Conservation (phyloP, 768 basidiomycete genomes). For the Lactarius pseudohatsudake region DNA sequence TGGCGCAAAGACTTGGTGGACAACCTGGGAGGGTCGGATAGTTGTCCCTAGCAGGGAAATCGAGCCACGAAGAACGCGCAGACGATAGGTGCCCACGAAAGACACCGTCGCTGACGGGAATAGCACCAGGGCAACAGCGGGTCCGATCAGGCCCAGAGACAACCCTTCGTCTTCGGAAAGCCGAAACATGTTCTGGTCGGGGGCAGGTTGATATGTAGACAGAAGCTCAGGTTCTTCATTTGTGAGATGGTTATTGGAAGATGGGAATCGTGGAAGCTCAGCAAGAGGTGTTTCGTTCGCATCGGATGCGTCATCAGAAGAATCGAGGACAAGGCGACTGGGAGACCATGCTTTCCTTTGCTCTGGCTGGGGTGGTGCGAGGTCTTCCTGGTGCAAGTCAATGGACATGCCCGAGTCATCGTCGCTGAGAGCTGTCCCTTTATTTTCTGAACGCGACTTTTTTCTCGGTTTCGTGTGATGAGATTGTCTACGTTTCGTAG, state of each 20-base stretch:
- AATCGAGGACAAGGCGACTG: constrained; percentile 41
- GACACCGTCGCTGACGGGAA: constrained; percentile 52
- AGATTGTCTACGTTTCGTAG: constrained; percentile 49
- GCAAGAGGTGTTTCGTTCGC: constrained; percentile 32
- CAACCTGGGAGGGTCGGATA: constrained; percentile 41
- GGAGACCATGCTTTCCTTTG: constrained; percentile 56
- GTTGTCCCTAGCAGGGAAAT: constrained; percentile 58
- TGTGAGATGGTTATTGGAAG: constrained; percentile 1
- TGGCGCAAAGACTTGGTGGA: constrained; percentile 69
- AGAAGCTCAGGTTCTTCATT: constrained; percentile 33
- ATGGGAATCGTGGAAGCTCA: constrained; percentile 33
- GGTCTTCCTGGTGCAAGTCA: constrained; percentile 34
- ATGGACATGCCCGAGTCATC: constrained; percentile 29
- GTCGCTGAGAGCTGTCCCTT: constrained; percentile 21
- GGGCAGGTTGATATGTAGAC: constrained; percentile 52
- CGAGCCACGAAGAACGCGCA: constrained; percentile 63
- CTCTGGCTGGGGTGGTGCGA: not conserved
- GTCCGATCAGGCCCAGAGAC: constrained; percentile 34
- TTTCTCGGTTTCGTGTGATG: constrained; percentile 29
- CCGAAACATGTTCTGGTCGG: constrained; percentile 46
- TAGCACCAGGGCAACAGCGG: constrained; percentile 46
- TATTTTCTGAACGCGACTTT: constrained; percentile 34
- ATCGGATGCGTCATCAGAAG: constrained; percentile 34
- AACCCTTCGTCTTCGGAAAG: constrained; percentile 43
- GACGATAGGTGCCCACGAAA: constrained; percentile 62